Conservation (phyloP, 2,329 filamentous ascomycete genomes). For the Sarocladium oryzae region DNA sequence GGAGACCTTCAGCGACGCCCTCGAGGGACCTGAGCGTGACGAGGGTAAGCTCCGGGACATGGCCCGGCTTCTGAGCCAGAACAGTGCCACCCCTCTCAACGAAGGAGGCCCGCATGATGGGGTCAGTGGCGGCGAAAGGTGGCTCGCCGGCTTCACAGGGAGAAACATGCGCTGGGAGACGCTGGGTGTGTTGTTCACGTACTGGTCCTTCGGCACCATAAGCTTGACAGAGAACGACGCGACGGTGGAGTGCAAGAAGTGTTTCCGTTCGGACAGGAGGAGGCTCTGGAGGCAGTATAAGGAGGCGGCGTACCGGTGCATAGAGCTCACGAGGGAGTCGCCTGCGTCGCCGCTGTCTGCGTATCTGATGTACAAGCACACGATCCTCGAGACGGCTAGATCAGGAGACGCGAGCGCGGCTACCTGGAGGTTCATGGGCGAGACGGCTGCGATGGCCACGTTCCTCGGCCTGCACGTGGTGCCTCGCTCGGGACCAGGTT, state of each 20-base stretch:
- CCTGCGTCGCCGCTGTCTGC: background rate
- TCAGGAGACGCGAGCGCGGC: constrained; percentile 1
- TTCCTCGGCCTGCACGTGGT: constrained; percentile 7
- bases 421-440: constrained; percentile 4
- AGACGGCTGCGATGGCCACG: constrained; percentile 1
- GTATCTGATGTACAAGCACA: constrained; percentile 8
- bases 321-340: constrained; percentile 3
- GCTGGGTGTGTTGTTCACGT: constrained; percentile 29
- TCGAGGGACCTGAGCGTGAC: constrained; percentile 1
- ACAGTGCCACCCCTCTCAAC: constrained; percentile 12
- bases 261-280: constrained; percentile 5
- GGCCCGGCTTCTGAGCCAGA: constrained; percentile 18
- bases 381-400: background rate
- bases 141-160: constrained; percentile 33
- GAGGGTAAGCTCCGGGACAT: background rate
- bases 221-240: constrained; percentile 9
- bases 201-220: constrained; percentile 6
- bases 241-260: constrained; percentile 8
- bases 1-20: constrained; percentile 15
- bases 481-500: background rate
- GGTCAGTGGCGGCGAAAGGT: constrained; percentile 25
- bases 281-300: constrained; percentile 6
- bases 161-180: constrained; percentile 37
- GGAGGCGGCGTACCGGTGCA: background rate
- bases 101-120: constrained; percentile 26